These are phyloP conservation scores for Arachis hypogaea DNA, from an alignment of 306 rosid genomes.

Conservation along the genomic window DNA sequence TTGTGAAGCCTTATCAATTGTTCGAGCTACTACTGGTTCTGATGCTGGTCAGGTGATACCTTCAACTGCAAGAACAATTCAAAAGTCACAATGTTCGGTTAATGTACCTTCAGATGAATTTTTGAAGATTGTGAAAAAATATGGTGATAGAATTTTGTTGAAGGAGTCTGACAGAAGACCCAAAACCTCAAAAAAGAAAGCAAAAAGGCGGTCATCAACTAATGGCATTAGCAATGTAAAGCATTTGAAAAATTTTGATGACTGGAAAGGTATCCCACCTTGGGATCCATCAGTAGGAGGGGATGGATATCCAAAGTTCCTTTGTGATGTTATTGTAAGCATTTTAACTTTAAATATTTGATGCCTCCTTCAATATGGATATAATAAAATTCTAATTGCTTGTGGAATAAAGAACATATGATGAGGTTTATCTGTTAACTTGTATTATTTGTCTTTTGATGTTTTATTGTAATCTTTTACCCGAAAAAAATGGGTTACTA, in stretches of 20 bases:
- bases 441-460: background rate
- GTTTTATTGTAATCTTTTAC: constrained; percentile 16
- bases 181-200: constrained; percentile 59
- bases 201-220: constrained; percentile 52
- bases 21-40: constrained; percentile 60
- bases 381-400: constrained; percentile 34
- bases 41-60: constrained; percentile 49
- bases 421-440: background rate
- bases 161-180: constrained; percentile 72
- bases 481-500: constrained; percentile 8
- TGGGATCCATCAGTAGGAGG: constrained; percentile 78
- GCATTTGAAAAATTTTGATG: constrained; percentile 52
- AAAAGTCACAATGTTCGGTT: constrained; percentile 47
- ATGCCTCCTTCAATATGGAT: constrained; percentile 11
- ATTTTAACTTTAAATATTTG: constrained; percentile 32
- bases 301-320: constrained; percentile 81
- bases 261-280: constrained; percentile 70
- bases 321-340: constrained; percentile 89
- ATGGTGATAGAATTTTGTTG: constrained; percentile 66
- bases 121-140: constrained; percentile 60
- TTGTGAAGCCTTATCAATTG: constrained; percentile 64
- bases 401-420: constrained; percentile 10
- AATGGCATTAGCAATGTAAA: constrained; percentile 52
- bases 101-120: constrained; percentile 65
- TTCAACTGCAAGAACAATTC: constrained; percentile 43